Percentiles rank a stretch among this genome's conserved stretches.
These are phyloP conservation scores for Davidsoniella neocaledoniae DNA, from an alignment of 2,329 filamentous ascomycete genomes.

Conservation along the genomic window DNA sequence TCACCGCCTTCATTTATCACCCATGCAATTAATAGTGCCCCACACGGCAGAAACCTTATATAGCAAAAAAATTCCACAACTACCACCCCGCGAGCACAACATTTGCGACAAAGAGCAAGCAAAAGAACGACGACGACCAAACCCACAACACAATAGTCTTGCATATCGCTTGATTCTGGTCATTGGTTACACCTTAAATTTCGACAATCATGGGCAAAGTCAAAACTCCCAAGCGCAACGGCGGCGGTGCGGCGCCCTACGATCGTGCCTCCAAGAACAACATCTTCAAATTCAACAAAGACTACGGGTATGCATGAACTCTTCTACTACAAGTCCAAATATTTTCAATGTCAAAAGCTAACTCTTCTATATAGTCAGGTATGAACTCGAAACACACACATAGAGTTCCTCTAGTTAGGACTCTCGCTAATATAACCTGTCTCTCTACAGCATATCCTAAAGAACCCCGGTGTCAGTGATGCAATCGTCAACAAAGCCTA, in stretches of 20 bases:
- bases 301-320: conserved; percentile 39
- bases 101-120: background rate
- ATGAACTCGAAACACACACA: background rate
- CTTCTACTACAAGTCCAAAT: background rate
- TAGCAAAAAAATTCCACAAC: conserved; percentile 12
- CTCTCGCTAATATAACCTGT: no score
- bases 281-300: conserved; percentile 94
- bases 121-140: background rate
- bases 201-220: conserved; percentile 33
- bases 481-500: conserved; percentile 58
- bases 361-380: conserved; percentile 8
- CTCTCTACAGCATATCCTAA: conserved; percentile 62
- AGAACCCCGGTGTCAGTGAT: conserved; percentile 73
- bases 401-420: no score
- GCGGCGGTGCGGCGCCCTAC: conserved; percentile 27
- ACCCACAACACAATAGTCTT: conserved; percentile 5
- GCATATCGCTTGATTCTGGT: background rate
- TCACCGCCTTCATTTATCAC: conserved; percentile 10
- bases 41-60: conserved; percentile 11
- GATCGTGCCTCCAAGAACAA: conserved; percentile 45
- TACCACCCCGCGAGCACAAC: conserved; percentile 7
- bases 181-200: background rate
- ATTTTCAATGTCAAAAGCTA: background rate
- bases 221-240: conserved; percentile 34
- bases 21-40: conserved; percentile 5